Percentiles rank a stretch among this genome's conserved stretches.
phyloP scores from a whole-genome alignment of 2,329 filamentous ascomycete genomes.

The Pseudogymnoascus sp. region DNA sequence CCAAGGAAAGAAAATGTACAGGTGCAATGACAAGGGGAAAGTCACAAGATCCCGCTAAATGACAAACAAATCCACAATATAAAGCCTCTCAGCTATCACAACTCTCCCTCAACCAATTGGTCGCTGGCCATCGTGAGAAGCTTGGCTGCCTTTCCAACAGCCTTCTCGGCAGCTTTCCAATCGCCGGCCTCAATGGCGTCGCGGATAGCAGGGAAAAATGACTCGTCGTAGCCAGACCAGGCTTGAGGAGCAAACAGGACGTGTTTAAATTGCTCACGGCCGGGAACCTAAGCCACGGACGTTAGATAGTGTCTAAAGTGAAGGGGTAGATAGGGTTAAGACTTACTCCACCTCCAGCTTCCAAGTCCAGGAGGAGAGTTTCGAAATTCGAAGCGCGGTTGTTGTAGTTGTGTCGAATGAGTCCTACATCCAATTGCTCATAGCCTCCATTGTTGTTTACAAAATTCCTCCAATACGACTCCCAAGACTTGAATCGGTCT shows the following conservation, averaged over 20 bases:
- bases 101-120: conserved; percentile 20
- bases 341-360: conserved; percentile 64
- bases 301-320: conserved; percentile 7
- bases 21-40: neutral
- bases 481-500: conserved; percentile 64
- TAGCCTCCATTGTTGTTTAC: conserved; percentile 65
- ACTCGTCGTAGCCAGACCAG: conserved; percentile 61
- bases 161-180: conserved; percentile 57
- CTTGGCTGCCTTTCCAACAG: conserved; percentile 62
- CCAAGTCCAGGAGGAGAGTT: conserved; percentile 69
- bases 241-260: conserved; percentile 76
- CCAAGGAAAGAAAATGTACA: neutral
- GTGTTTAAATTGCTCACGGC: conserved; percentile 89
- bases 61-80: conserved; percentile 6
- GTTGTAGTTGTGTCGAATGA: conserved; percentile 67
- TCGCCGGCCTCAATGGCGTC: conserved; percentile 67
- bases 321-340: neutral
- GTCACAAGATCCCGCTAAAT: conserved; percentile 9
- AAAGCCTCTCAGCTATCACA: neutral
- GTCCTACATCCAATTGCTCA: conserved; percentile 45
- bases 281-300: conserved; percentile 53
- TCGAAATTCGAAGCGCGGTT: conserved; percentile 73
- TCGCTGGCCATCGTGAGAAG: conserved; percentile 53
- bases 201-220: conserved; percentile 73
- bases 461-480: conserved; percentile 63